phyloP scores from a whole-genome alignment of 2,329 filamentous ascomycete species.

The Hansfordia pulvinata region DNA sequence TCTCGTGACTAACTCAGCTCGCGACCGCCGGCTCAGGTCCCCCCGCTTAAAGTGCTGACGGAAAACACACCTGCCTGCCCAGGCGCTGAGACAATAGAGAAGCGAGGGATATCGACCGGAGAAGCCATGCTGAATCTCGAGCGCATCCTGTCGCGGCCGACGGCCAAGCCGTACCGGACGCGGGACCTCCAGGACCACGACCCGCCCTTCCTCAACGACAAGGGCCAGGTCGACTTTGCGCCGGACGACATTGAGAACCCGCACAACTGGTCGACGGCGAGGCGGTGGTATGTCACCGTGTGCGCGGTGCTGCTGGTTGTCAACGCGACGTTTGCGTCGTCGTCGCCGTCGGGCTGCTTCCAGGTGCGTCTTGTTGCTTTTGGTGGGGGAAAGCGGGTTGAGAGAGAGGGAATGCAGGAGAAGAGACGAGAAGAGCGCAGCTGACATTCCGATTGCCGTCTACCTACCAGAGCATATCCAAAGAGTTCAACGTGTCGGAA shows the following conservation, averaged over 20 bases:
- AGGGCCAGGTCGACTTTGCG: constrained; percentile 36
- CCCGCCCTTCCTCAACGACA: constrained; percentile 28
- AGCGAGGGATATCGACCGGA: no score
- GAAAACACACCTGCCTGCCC: no score
- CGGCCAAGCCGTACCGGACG: constrained; percentile 37
- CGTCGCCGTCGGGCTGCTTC: constrained; percentile 21
- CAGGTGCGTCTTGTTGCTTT: constrained; percentile 9
- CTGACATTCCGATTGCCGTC: constrained; percentile 35
- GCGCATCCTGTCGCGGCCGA: constrained; percentile 32
- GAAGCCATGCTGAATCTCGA: constrained; percentile 23
- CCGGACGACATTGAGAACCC: constrained; percentile 36
- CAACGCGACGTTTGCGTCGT: constrained; percentile 40
- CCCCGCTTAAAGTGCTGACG: no score
- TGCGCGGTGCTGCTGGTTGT: constrained; percentile 31
- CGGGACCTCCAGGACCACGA: constrained; percentile 18
- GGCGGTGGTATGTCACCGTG: constrained; percentile 27
- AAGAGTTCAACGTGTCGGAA: constrained; percentile 26
- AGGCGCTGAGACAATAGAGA: no score
- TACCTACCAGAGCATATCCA: constrained; percentile 45
- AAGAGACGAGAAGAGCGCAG: constrained; percentile 25
- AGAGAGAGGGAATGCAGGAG: constrained; percentile 13
- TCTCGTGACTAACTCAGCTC: no score
- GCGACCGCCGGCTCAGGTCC: no score
- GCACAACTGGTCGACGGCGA: constrained; percentile 27
- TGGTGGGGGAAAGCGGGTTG: neutral